A percentile compares a stretch with the other conserved stretches of the same genome.
phyloP scores from a whole-genome alignment of 2,329 filamentous ascomycete genomes.

The Penicillium sp. region DNA sequence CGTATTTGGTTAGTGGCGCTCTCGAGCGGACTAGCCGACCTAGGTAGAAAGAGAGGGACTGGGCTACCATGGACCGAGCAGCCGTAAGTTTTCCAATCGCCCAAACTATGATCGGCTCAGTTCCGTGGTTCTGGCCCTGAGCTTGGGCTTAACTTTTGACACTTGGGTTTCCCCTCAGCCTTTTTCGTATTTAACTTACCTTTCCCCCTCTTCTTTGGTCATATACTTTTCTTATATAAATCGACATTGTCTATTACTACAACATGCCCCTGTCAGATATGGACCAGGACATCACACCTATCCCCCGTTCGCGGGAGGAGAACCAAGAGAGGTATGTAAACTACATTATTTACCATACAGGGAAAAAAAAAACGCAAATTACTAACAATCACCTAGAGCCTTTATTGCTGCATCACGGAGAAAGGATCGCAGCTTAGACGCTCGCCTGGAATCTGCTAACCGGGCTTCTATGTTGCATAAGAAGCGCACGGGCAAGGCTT shows the following conservation, averaged over 20 bases:
- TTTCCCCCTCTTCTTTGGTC: background rate
- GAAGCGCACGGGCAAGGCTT: slow-evolving; percentile 75
- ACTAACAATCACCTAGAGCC: slow-evolving; percentile 55
- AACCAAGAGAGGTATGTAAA: slow-evolving; percentile 46
- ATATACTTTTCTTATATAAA: background rate
- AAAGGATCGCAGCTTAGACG: slow-evolving; percentile 82
- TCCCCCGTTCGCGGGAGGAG: slow-evolving; percentile 44
- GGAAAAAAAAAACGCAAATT: background rate
- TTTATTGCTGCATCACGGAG: slow-evolving; percentile 89
- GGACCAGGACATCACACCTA: slow-evolving; percentile 34
- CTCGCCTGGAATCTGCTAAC: slow-evolving; percentile 80
- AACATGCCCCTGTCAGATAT: slow-evolving; percentile 29
- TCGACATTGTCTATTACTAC: background rate
- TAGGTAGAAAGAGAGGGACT: background rate
- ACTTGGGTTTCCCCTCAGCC: slow-evolving; percentile 11
- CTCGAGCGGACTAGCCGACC: background rate
- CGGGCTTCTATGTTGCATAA: slow-evolving; percentile 91
- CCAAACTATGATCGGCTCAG: slow-evolving; percentile 24
- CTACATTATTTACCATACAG: too few relatives aligned
- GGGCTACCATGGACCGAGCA: slow-evolving; percentile 5
- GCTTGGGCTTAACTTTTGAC: slow-evolving; percentile 18
- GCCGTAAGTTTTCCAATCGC: slow-evolving; percentile 18
- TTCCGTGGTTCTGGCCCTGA: slow-evolving; percentile 20
- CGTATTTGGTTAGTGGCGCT: slow-evolving; percentile 7
- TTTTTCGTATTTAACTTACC: slow-evolving; percentile 14